These are phyloP conservation scores for Delphinella strobiligena DNA, from an alignment of 2,329 filamentous ascomycete genomes.

Conservation along the genomic window DNA sequence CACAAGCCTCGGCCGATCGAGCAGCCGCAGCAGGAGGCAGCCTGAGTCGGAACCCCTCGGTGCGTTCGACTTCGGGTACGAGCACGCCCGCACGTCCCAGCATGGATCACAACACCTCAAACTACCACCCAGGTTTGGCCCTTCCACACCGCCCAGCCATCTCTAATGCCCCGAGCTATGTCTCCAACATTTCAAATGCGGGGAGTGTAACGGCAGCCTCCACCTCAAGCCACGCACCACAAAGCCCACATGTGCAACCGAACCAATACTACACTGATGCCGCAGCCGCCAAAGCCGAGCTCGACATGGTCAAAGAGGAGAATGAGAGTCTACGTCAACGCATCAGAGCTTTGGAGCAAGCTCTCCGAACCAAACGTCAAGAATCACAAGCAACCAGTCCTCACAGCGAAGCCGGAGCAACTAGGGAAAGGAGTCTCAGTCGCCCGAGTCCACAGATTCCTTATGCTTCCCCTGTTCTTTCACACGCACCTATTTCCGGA, in stretches of 20 bases:
- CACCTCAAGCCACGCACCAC: conserved; percentile 14
- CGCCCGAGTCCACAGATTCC: not conserved
- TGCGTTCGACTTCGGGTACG: conserved; percentile 18
- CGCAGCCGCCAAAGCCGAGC: conserved; percentile 30
- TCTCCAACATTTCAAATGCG: conserved; percentile 13
- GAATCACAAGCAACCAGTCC: not conserved
- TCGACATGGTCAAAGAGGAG: conserved; percentile 38
- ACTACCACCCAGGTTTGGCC: conserved; percentile 11
- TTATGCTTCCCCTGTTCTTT: too few species aligned
- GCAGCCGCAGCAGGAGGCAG: conserved; percentile 18
- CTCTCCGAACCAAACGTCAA: conserved; percentile 23
- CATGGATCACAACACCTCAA: conserved; percentile 15
- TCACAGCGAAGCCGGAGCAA: not conserved
- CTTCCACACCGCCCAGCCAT: conserved; percentile 22
- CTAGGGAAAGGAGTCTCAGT: not conserved
- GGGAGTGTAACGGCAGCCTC: conserved; percentile 5
- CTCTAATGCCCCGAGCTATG: conserved; percentile 13
- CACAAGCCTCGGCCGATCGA: conserved; percentile 23
- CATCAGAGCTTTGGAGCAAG: conserved; percentile 34
- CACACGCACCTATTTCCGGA: not conserved
- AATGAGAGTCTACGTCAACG: conserved; percentile 35
- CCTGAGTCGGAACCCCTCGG: conserved; percentile 21
- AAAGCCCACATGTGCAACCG: conserved; percentile 11
- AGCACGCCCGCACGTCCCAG: conserved; percentile 22
- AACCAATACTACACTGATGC: conserved; percentile 26